Base-by-base conservation (phyloP, 2,329 filamentous ascomycete genomes). In the Stemphylium lycopersici region DNA sequence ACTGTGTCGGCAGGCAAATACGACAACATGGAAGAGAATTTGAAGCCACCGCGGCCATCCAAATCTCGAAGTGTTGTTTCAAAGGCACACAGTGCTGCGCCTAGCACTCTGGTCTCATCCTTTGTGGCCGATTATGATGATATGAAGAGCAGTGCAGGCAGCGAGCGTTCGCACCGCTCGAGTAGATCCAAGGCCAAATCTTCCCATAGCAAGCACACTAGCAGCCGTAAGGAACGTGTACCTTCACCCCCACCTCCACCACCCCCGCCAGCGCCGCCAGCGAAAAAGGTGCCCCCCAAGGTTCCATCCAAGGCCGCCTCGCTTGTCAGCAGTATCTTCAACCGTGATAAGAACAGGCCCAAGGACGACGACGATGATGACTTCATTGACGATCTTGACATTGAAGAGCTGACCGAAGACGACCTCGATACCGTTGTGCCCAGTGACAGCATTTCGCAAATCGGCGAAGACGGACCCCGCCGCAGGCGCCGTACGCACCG, bases 381-480 rank as follows among this genome's bases (percentile, higher is more conserved):
- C 48, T 65, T 71, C 26, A 67, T 70, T 26, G 75, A 78, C 45
- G 74, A 76, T 16, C 60, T 67, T n/a, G 71, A 71, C n/a, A 67
- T 72, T 38, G 69, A 70, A n/a, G 66, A 72, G 16, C 34, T 67
- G 22, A 66, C 62, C 16, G 63, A 67, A 42, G 59, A 65, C 10
- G 75, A 81, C 50, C 65, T 68, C 45, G 77, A 77, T 55, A 80
- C 78, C 3, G 76, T 82, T 1, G 74, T 77, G 2, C 80, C 80
- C 1, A 77, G 78, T 54, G 80, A 82, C 54, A 79, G 76, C 48
- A 80, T 81, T 55, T 79, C 77, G 12, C 77, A 79, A 38, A 64
- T 61, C 20, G 69, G 66, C 2, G 65, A 29, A 29, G 26, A 66
- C 13, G 61, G 61, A 15, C 57, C 63, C 13, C 65, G 75, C 71